Evolutionary conservation across 495 filamentous ascomycete species (phyloP), one percentile per base, ranked within the genome.

Genomic region (Tetracladium setigerum): DNA sequence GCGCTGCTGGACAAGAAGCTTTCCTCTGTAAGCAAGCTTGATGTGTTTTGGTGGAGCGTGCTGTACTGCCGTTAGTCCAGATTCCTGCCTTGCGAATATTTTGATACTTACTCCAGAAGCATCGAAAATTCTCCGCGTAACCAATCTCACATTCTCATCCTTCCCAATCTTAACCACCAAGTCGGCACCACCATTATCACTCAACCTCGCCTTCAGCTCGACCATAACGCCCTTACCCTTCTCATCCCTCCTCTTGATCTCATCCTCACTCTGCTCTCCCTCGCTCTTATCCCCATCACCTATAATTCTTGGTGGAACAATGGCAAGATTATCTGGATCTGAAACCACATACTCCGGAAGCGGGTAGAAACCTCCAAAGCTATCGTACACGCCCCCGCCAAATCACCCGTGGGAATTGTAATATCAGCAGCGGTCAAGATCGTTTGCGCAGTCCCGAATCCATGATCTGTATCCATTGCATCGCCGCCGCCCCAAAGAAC

Each of bases 371-470:
- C 79, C 81, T 0, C 90, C 90, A 37, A 78, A 65, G 34, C 81
- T 71, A 64, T 95, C 90, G 54, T 89, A 96, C 7, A 76, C 81
- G 2, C 89, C 89, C 83, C 72, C 13, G 76, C 76, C 9, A 88
- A 58, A 60, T 90, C 74, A 19, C 81, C 81, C 0, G 80, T 89
- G 1, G 89, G 88, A 32, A 92, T 67, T 1, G 85, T 95, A 33
- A 95, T 73, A 5, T 79, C 88, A 7, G 80, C 81, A 1, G 90
- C 89, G 62, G 82, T 78, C 6, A 95, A 61, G 38, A 87, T 82
- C 33, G 71, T 75, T 69, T 96, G 89, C 22, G 90, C 89, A 4
- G 84, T 90, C 11, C 61, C 72, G 4, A 87, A 53, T n/a, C 67
- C 68, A 9, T 58, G 59, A 15, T 56, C 50, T 5, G 49, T 44